Conservation (phyloP, 148 eudicot genomes). For the Silene latifolia region DNA sequence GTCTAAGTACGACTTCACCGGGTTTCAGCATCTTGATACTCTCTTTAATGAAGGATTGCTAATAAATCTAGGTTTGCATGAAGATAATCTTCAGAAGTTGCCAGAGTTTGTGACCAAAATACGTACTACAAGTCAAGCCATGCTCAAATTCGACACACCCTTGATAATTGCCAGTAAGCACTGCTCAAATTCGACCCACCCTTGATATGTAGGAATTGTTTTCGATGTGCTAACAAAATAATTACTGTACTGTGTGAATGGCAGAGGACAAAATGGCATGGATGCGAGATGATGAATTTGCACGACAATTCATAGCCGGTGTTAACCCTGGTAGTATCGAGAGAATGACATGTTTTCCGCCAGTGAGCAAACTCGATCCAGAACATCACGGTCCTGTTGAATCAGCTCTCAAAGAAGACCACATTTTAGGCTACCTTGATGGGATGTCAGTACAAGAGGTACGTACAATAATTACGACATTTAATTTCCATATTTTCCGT, state of each 20-base stretch:
- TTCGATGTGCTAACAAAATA: background rate
- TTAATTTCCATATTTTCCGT: background rate
- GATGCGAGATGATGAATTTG: slow-evolving; percentile 97
- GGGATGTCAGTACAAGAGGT: slow-evolving; percentile 92
- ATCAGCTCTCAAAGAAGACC: slow-evolving; percentile 80
- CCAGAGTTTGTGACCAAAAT: slow-evolving; percentile 54
- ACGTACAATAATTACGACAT: background rate
- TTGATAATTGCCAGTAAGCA: slow-evolving; percentile 70
- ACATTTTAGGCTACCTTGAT: slow-evolving; percentile 62
- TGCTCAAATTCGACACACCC: slow-evolving; percentile 82
- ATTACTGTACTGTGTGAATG: slow-evolving; percentile 1
- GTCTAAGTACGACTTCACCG: slow-evolving; percentile 70
- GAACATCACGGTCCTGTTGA: slow-evolving; percentile 63
- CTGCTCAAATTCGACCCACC: slow-evolving; percentile 83
- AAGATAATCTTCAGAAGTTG: slow-evolving; percentile 64
- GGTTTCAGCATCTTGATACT: slow-evolving; percentile 75
- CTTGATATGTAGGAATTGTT: too few relatives aligned
- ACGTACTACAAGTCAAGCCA: slow-evolving; percentile 53
- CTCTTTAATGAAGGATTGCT: slow-evolving; percentile 75
- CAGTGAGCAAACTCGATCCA: slow-evolving; percentile 79
- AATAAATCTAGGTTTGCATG: slow-evolving; percentile 66
- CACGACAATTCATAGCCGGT: slow-evolving; percentile 83
- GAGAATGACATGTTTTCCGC: slow-evolving; percentile 69
- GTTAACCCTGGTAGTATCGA: slow-evolving; percentile 79
- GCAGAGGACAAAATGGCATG: slow-evolving; percentile 93